Percentiles rank a stretch among this genome's conserved stretches.
Evolutionary conservation across 2,329 filamentous ascomycete species (phyloP).

Genomic region (Fusarium siculi): DNA sequence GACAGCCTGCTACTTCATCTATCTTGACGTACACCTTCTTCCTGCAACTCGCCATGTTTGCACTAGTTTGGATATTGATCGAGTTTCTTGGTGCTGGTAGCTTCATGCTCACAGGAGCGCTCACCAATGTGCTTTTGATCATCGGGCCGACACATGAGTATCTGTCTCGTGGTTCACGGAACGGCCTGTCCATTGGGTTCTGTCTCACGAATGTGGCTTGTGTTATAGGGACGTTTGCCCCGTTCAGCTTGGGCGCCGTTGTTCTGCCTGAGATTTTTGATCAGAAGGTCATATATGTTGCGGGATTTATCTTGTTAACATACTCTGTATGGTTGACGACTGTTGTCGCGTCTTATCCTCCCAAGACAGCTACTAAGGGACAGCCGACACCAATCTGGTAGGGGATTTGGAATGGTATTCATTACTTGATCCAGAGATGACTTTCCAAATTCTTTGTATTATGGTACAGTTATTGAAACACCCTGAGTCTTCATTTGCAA

Average conservation of each 20-base stretch:
- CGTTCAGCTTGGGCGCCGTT: neutral
- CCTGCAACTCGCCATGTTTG: neutral
- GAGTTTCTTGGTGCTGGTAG: accelerated
- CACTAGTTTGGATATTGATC: neutral
- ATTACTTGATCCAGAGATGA: neutral
- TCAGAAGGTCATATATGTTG: neutral
- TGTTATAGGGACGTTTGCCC: conserved; percentile 6
- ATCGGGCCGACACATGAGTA: conserved; percentile 6
- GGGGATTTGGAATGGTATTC: accelerated
- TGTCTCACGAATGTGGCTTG: conserved; percentile 10
- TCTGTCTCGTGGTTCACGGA: conserved; percentile 1
- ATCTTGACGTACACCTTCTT: neutral
- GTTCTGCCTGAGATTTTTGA: conserved; percentile 11
- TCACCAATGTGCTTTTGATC: conserved; percentile 12
- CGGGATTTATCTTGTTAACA: neutral
- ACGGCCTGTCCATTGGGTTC: neutral
- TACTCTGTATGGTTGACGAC: neutral
- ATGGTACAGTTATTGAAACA: too few relatives aligned
- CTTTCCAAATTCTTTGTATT: neutral
- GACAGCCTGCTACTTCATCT: accelerated
- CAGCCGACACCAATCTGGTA: neutral
- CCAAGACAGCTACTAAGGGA: neutral
- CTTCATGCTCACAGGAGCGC: neutral
- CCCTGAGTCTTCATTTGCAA: neutral
- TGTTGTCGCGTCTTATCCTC: neutral